Evolutionary conservation across 257 asterid genomes (phyloP), one percentile per base, ranked within the genome.

Genomic region (Solanum arcanum): DNA sequence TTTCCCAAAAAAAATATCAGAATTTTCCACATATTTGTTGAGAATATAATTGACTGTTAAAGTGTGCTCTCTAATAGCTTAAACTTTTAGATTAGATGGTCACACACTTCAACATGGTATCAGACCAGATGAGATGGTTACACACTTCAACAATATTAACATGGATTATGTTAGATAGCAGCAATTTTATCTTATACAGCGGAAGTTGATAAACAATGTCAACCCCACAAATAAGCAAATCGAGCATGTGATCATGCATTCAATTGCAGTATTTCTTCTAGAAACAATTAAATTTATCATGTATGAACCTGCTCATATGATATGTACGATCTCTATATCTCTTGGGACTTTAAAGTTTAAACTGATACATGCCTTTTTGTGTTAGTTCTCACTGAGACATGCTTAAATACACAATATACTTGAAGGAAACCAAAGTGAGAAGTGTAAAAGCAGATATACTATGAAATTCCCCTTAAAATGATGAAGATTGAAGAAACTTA

Each of bases 401-500:
- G 70, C 70, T 62, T 62, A 62, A n/a, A 62, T 62, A 62, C 70
- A 62, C 70, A 62, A n/a, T 62, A 62, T 62, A 62, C 31, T 62
- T 62, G 33, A 25, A 42, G 20, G 60, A 9, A 76, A 25, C 25
- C n/a, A 0, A 39, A 46, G 84, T 44, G 31, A 20, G 62, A 78
- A 46, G 9, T 25, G 56, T 8, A 5, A 78, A 14, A 78, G 60
- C 49, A 27, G 41, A 78, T 25, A 44, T 46, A 78, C 64, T 78
- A 42, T 44, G 64, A 25, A 27, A 25, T 42, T 77, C 77, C 86
- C 27, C 59, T 84, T 70, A 21, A 7, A 47, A 21, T 85, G 59
- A 78, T 46, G 35, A 47, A 72, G 13, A 7, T 62, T 68, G 49
- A 29, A 16, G 72, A 70, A 64, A 87, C 97, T 92, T 89, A 96